Evolutionary conservation across 2,329 filamentous ascomycete species (phyloP).

Genomic region (Cytospora piceicola): DNA sequence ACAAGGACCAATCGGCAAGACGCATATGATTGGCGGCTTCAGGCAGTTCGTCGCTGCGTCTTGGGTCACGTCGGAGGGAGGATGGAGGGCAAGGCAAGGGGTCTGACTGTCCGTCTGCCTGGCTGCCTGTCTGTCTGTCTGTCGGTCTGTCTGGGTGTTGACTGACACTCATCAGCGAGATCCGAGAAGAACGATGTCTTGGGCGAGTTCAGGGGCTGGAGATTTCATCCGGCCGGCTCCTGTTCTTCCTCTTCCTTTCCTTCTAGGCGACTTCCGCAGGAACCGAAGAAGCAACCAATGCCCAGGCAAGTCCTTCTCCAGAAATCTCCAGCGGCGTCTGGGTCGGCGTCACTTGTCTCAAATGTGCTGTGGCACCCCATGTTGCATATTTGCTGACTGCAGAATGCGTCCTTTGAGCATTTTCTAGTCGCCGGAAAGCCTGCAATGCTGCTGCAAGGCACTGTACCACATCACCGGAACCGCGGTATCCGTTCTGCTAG

Average conservation of each 20-base stretch:
- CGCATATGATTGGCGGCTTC: slow-evolving; percentile 19
- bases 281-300: background rate
- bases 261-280: background rate
- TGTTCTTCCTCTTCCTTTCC: background rate
- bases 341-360: slow-evolving; percentile 1
- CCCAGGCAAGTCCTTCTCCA: background rate
- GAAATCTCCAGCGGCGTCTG: background rate
- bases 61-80: slow-evolving; percentile 8
- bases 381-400: background rate
- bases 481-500: slow-evolving; percentile 17
- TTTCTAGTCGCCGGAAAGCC: background rate
- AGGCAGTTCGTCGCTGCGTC: slow-evolving; percentile 16
- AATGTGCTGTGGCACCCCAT: background rate
- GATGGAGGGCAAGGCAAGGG: background rate
- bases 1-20: slow-evolving; percentile 20
- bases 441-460: background rate
- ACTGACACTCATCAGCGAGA: slow-evolving; percentile 15
- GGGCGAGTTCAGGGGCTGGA: background rate
- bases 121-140: too few relatives aligned
- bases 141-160: slow-evolving; percentile 9
- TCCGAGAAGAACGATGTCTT: background rate
- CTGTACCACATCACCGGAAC: slow-evolving; percentile 3
- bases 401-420: background rate
- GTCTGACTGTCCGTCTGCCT: too few relatives aligned
- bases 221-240: background rate